Conservation (phyloP, 2,329 filamentous ascomycete genomes). For the Fusarium dlaminii region DNA sequence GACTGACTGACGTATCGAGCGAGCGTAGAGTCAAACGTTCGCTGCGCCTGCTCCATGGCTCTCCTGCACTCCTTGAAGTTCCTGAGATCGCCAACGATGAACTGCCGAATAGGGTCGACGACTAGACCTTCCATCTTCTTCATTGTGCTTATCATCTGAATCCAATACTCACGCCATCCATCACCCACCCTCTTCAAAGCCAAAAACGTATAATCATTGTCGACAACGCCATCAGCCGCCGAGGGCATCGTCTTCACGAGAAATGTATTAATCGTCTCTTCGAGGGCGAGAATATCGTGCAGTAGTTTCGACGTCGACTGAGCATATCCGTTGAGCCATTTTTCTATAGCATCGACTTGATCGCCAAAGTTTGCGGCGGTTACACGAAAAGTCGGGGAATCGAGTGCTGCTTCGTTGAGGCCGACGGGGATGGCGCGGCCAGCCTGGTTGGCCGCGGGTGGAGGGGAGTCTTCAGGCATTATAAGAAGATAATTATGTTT, state of each 20-base stretch:
- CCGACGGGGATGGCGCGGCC: slow-evolving; percentile 71
- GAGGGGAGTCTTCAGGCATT: slow-evolving; percentile 40
- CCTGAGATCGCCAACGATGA: slow-evolving; percentile 81
- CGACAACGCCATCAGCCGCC: slow-evolving; percentile 84
- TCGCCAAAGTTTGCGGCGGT: slow-evolving; percentile 87
- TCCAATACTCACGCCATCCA: slow-evolving; percentile 88
- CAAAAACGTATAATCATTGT: slow-evolving; percentile 93
- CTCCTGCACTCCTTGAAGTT: slow-evolving; percentile 87
- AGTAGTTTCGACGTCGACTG: slow-evolving; percentile 64
- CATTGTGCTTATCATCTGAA: slow-evolving; percentile 74
- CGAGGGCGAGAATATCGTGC: slow-evolving; percentile 75
- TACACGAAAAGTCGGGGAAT: slow-evolving; percentile 94
- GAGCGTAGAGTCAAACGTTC: slow-evolving; percentile 82
- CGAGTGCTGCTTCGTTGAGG: slow-evolving; percentile 93
- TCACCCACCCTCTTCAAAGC: slow-evolving; percentile 88
- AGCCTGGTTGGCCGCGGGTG: slow-evolving; percentile 31
- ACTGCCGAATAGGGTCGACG: slow-evolving; percentile 82
- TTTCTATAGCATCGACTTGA: slow-evolving; percentile 89
- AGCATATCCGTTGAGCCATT: slow-evolving; percentile 80
- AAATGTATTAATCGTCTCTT: slow-evolving; percentile 81
- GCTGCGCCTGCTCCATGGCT: slow-evolving; percentile 80
- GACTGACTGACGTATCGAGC: slow-evolving; percentile 84
- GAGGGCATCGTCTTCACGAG: slow-evolving; percentile 79
- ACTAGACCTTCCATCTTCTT: slow-evolving; percentile 81
- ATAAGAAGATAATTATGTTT: slow-evolving; percentile 20